Evolutionary conservation across 805 yeast genomes (phyloP).

Genomic region (Metschnikowia lachancei): DNA sequence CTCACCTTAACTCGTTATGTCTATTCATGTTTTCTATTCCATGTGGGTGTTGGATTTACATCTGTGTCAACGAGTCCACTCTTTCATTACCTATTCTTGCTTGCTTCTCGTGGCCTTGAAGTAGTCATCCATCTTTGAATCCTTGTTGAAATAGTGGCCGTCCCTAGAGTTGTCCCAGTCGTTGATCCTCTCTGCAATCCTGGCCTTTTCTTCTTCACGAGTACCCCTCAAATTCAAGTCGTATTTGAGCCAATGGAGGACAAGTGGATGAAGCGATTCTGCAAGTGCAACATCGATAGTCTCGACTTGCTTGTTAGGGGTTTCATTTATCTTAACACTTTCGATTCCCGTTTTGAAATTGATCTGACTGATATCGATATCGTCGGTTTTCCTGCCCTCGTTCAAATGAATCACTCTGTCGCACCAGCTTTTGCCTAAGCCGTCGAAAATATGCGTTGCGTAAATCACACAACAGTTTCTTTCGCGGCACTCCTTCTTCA

Average conservation of each 20-base stretch:
- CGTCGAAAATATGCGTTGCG: constrained; percentile 96
- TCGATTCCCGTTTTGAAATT: constrained; percentile 31
- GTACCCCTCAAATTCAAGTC: constrained; percentile 57
- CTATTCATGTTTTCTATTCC: too few species aligned
- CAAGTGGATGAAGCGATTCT: constrained; percentile 68
- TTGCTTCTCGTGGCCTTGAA: constrained; percentile 49
- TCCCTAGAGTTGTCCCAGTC: constrained; percentile 50
- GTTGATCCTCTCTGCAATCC: constrained; percentile 46
- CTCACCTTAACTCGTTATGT: too few species aligned
- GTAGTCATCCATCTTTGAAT: constrained; percentile 44
- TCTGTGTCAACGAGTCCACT: too few species aligned
- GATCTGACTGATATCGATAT: constrained; percentile 30
- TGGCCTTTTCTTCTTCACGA: constrained; percentile 43
- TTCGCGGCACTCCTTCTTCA: constrained; percentile 66
- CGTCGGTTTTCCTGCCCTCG: constrained; percentile 54
- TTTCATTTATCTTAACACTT: constrained; percentile 21
- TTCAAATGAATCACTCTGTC: constrained; percentile 75
- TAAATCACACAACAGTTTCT: constrained; percentile 79
- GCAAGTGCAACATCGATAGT: constrained; percentile 40
- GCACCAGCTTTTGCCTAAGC: constrained; percentile 82
- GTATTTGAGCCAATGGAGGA: constrained; percentile 59
- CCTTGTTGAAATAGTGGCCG: constrained; percentile 43
- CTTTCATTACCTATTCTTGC: constrained; percentile 1
- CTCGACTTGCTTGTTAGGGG: constrained; percentile 24
- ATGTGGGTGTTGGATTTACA: too few species aligned